Evolutionary conservation across 805 yeast species (phyloP), one percentile per base, ranked within the genome.

Genomic region (Priceomyces fermenticarens): DNA sequence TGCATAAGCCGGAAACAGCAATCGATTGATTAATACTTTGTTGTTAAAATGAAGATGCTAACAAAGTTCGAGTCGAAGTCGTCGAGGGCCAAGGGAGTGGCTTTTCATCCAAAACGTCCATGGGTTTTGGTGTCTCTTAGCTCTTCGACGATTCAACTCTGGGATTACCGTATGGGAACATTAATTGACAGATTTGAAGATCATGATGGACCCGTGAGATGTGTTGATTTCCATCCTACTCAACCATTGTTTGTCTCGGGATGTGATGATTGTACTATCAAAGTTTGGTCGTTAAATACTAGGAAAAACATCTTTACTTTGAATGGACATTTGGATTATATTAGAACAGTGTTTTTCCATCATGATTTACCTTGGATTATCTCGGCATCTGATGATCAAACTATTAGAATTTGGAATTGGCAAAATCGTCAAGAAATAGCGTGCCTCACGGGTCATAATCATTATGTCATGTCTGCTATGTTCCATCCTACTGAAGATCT

Each of bases 91-190:
- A 89, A 93, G 69, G 95, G 97, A 51, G 87, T 93, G 60, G 97
- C 99, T 43, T 89, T 93, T 70, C 97, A 95, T 67, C 97, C 98
- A 39, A 82, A 82, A 51, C 74, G 93, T 63, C 97, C 99, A 44
- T 93, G 97, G 97, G 88, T 89, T 45, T 75, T 93, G 54, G 98
- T 90, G 27, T 89, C 98, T 6, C 75, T 95, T 46, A 93, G 91
- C 64, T 87, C 97, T 20, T 88, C 97, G n/a, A 89, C 97, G n/a
- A 91, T 93, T 62, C 99, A 95, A 65, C 75, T 93, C 49, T 93
- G 99, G 99, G 99, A 93, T 67, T 93, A 95, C 68, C 83, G 99
- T 58, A 93, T 93, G 99, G 99, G 99, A 33, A 89, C 97, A 3
- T 70, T 93, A 60, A 82, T 93, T 60, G 98, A 90, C 64, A 79